These are phyloP conservation scores for Tetrapisispora namnaoensis DNA, from an alignment of 805 yeast species.

Conservation along the genomic window DNA sequence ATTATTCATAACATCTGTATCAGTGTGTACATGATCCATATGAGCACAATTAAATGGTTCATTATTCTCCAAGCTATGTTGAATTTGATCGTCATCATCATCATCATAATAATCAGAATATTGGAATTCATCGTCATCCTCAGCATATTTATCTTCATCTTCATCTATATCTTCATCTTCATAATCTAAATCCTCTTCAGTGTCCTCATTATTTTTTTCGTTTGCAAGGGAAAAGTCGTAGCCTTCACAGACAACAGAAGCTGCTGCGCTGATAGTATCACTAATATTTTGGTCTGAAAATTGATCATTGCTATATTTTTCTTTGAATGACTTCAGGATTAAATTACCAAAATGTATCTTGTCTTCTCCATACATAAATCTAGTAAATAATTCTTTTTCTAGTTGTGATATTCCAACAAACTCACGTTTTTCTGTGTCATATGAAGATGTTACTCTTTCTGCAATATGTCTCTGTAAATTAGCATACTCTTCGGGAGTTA, in stretches of 20 bases:
- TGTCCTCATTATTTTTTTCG: slow-evolving; percentile 17
- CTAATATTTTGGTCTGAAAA: slow-evolving; percentile 17
- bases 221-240: slow-evolving; percentile 8
- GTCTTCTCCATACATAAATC: slow-evolving; percentile 26
- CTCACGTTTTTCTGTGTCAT: slow-evolving; percentile 20
- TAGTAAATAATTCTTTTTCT: slow-evolving; percentile 24
- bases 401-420: slow-evolving; percentile 21
- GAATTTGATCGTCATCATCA: slow-evolving; percentile 12
- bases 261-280: slow-evolving; percentile 23
- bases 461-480: slow-evolving; percentile 26
- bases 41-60: slow-evolving; percentile 8
- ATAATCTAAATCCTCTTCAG: slow-evolving; percentile 18
- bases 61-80: slow-evolving; percentile 6
- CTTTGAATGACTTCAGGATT: slow-evolving; percentile 23
- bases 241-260: slow-evolving; percentile 15
- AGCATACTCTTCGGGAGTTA: slow-evolving; percentile 24
- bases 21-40: slow-evolving; percentile 4
- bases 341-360: slow-evolving; percentile 21
- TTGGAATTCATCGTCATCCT: slow-evolving; percentile 15
- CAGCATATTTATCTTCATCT: slow-evolving; percentile 17
- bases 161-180: slow-evolving; percentile 16
- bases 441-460: slow-evolving; percentile 24
- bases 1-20: background rate
- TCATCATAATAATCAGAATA: slow-evolving; percentile 23
- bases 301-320: slow-evolving; percentile 16